Base-by-base conservation (phyloP, 2,329 filamentous ascomycete species). In the Chrysosporium queenslandicum region DNA sequence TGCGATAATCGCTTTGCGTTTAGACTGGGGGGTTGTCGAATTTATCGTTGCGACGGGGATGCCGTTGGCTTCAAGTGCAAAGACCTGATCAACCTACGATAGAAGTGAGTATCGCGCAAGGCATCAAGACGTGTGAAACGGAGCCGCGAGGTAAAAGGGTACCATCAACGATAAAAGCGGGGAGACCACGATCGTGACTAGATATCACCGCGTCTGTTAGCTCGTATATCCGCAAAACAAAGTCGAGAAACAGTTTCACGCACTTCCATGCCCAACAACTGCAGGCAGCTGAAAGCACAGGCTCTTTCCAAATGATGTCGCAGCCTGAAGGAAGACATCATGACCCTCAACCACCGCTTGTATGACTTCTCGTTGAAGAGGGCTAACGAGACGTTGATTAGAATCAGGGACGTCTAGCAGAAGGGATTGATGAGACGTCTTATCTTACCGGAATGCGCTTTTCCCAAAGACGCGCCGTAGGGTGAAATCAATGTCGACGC, bases 271-370 rank as follows among this genome's bases (percentile, higher is more conserved):
- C 62, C 91, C 85, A 53, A 95, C 83, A 29, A 96, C 82, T 1
- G 92, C 87, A 12, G 92, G 94, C 9, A 98, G 73, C 66, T 98
- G 94, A 66, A 97, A 98, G 67, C 92, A 98, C 2, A 98, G 75
- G 1, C 91, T 97, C 66, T 98, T 98, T 37, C 92, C 92, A 56
- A 96, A 96, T 0, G 73, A 75, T 3, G 73, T 76, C 2, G 73
- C 73, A 20, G 91, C 91, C 68, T 96, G 91, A 0, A 97, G 78
- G 64, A 94, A 96, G 40, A 97, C 85, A 82, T 97, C 91, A 57
- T 90, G 77, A 14, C 87, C 85, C 52, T 85, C 80, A 7, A 96
- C 75, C 2, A 87, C 86, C 6, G 87, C 86, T 53, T 78, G 76
- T 52, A 97, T 91, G 53, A 96, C 89, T 63, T 97, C 89, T 55